phyloP scores from a whole-genome alignment of 177 flowering plant species.

The Vitis hybrid region DNA sequence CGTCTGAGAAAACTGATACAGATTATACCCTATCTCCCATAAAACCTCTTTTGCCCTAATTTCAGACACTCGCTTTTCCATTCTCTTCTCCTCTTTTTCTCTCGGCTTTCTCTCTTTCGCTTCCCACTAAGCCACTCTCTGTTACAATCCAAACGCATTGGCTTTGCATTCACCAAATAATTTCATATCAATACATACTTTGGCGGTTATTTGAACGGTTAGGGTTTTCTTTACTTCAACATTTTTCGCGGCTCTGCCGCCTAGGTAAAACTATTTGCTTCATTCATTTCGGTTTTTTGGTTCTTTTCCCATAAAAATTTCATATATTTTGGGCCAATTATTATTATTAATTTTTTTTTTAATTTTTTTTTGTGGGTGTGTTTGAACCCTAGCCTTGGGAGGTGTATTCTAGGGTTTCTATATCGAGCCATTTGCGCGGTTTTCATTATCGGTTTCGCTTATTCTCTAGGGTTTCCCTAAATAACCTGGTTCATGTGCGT shows the following conservation, averaged over 20 bases:
- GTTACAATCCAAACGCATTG: slow-evolving; percentile 18
- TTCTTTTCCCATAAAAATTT: too few relatives aligned
- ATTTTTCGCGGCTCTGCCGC: slow-evolving; percentile 17
- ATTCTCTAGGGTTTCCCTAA: slow-evolving; percentile 22
- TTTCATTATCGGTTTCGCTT: slow-evolving; percentile 1
- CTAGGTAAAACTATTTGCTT: too few relatives aligned
- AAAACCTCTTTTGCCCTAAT: slow-evolving; percentile 15
- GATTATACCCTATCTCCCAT: slow-evolving; percentile 14
- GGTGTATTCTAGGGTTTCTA: slow-evolving; percentile 20
- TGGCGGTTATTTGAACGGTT: slow-evolving; percentile 42
- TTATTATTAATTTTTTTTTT: background rate
- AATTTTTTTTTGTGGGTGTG: background rate
- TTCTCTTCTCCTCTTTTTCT: background rate
- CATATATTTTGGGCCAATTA: too few relatives aligned
- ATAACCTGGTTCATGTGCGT: slow-evolving; percentile 19
- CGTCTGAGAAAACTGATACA: slow-evolving; percentile 13
- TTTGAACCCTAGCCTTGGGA: slow-evolving; percentile 30
- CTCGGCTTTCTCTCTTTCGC: background rate
- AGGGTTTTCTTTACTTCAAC: slow-evolving; percentile 25
- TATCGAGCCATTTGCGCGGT: background rate
- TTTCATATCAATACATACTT: background rate
- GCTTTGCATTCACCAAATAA: slow-evolving; percentile 12
- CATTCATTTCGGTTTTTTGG: too few relatives aligned
- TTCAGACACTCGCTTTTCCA: background rate
- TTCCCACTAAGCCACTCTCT: background rate